Conservation (phyloP, 345 rosid genomes). For the Sonneratia alba region DNA sequence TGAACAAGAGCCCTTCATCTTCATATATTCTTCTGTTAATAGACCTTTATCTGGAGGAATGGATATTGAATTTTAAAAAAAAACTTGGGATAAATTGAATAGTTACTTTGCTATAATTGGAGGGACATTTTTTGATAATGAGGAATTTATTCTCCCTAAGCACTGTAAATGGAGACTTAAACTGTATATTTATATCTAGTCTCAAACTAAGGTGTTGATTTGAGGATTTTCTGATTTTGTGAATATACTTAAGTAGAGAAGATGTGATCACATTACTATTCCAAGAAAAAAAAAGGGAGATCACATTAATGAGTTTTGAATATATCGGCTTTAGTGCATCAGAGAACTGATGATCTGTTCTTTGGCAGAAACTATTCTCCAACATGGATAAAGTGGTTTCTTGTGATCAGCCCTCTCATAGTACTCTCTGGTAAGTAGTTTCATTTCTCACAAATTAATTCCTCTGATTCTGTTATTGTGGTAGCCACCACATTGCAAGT, state of each 20-base stretch:
- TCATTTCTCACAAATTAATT: background rate
- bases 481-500: background rate
- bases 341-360: background rate
- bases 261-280: too few species aligned
- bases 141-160: too few species aligned
- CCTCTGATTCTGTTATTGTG: background rate
- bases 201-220: background rate
- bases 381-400: slow-evolving; percentile 72
- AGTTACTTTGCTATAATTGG: background rate
- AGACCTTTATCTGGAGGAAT: background rate
- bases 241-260: background rate
- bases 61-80: background rate
- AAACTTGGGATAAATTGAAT: background rate
- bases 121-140: background rate
- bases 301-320: background rate
- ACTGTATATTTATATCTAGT: background rate
- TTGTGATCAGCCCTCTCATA: slow-evolving; percentile 66
- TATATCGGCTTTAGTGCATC: background rate
- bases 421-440: slow-evolving; percentile 56
- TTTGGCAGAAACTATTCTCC: slow-evolving; percentile 56
- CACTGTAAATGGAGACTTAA: background rate
- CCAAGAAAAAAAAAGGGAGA: background rate
- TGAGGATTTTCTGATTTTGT: background rate
- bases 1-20: too few species aligned
- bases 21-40: background rate